A percentile compares a stretch with the other conserved stretches of the same genome.
phyloP scores from a whole-genome alignment of 1,284 basidiomycete species.

The Boletus albobrunnescens region DNA sequence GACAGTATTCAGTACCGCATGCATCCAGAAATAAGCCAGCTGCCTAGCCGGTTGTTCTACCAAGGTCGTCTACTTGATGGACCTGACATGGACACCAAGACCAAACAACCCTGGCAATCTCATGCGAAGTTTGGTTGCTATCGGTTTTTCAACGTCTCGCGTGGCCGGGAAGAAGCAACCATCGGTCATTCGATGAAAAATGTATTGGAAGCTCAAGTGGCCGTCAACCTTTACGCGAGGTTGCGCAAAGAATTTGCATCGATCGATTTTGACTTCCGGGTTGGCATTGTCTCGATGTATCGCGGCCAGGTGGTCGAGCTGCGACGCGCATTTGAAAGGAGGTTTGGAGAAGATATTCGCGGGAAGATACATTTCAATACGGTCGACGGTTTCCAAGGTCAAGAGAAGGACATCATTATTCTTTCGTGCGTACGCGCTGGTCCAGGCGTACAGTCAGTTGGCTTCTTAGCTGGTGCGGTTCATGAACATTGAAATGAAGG shows the following conservation, averaged over 20 bases:
- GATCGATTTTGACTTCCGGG: constrained; percentile 68
- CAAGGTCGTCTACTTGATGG: constrained; percentile 80
- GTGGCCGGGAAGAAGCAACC: constrained; percentile 55
- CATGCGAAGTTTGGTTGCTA: constrained; percentile 82
- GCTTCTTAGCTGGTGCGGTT: constrained; percentile 77
- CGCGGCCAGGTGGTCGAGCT: constrained; percentile 86
- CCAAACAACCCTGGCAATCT: constrained; percentile 82
- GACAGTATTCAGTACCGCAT: constrained; percentile 97
- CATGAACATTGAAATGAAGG: constrained; percentile 1
- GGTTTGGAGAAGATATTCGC: constrained; percentile 73
- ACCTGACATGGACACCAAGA: constrained; percentile 83
- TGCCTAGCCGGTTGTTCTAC: constrained; percentile 93
- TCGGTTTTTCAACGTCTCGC: constrained; percentile 79
- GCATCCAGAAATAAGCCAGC: constrained; percentile 92
- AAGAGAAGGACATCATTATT: constrained; percentile 96
- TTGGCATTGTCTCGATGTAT: constrained; percentile 96
- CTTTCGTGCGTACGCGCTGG: constrained; percentile 91
- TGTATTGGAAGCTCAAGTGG: constrained; percentile 69
- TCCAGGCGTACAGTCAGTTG: constrained; percentile 74
- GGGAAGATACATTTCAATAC: constrained; percentile 91
- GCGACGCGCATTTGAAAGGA: constrained; percentile 62
- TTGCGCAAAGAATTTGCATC: constrained; percentile 64
- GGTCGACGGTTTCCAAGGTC: constrained; percentile 97
- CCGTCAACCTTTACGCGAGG: constrained; percentile 76
- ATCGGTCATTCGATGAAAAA: constrained; percentile 79